Evolutionary conservation across 495 filamentous ascomycete species (phyloP), one percentile per base, ranked within the genome.

Genomic region (Margaritispora aquatica): DNA sequence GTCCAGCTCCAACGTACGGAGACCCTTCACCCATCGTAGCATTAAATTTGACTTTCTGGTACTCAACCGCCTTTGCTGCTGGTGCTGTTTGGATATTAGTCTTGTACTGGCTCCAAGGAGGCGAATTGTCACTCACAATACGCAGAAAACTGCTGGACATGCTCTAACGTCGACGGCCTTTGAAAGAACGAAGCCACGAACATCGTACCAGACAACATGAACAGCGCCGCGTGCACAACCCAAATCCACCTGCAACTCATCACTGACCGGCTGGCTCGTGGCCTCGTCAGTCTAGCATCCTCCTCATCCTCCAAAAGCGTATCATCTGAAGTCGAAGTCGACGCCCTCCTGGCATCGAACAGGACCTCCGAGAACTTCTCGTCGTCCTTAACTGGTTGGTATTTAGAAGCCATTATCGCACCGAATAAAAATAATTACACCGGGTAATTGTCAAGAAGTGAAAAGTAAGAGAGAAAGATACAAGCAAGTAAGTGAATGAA

Each of bases 41-140:
- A 54, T 73, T 73, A 61, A 73, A 79, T 51, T 74, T 74, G 26
- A 72, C 68, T 51, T 64, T 71, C 54, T 75, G 66, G 59, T 79
- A 77, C 51, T 74, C 68, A 11, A 77, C 73, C n/a, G 73, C 74
- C 51, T 71, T 70, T 4, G 67, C 68, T 17, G 75, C 73, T 50
- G 76, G 75, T 50, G 74, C 75, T 78, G 36, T 61, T 4, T 4
- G n/a, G 31, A 1, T 19, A 7, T 55, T 17, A 47, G 55, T 71
- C 62, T 71, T 65, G 51, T 11, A 50, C 21, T 15, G 11, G 20
- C 29, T 26, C 26, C 24, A 10, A 50, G 41, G 15, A 10, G 38
- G n/a, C 29, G 38, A 15, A 11, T 17, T 20, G 1, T 2, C 23
- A 58, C 65, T 58, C 29, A 67, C 65, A 67, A 46, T 64, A 67